phyloP scores from a whole-genome alignment of 805 yeast species.

The Yarrowia keelungensis region DNA sequence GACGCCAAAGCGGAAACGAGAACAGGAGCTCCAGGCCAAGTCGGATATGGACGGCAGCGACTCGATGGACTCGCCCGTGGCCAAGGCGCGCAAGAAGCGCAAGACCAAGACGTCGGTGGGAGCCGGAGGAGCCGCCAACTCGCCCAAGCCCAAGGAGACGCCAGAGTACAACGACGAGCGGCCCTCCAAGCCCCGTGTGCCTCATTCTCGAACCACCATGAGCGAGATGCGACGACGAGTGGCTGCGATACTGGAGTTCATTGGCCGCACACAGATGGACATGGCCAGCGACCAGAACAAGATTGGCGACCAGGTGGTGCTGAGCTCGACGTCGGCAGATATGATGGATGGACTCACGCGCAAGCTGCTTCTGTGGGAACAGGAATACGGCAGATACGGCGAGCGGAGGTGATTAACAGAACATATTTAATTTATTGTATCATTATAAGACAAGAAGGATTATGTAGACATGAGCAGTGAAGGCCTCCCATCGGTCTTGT shows the following conservation, averaged over 20 bases:
- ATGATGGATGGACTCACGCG: constrained; percentile 77
- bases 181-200: constrained; percentile 83
- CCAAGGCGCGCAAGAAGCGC: constrained; percentile 36
- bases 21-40: constrained; percentile 29
- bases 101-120: constrained; percentile 31
- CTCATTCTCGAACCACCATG: constrained; percentile 74
- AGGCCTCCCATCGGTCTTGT: too few relatives aligned
- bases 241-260: constrained; percentile 88
- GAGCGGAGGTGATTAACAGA: constrained; percentile 40
- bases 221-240: constrained; percentile 88
- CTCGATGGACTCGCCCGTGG: constrained; percentile 27
- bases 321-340: constrained; percentile 29
- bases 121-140: constrained; percentile 11
- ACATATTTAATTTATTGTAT: constrained; percentile 35
- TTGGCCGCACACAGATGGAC: constrained; percentile 85
- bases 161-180: constrained; percentile 53
- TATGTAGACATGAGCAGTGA: too few relatives aligned
- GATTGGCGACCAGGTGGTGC: constrained; percentile 42
- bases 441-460: background rate
- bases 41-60: constrained; percentile 34
- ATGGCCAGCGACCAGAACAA: constrained; percentile 54
- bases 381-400: constrained; percentile 62
- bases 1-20: constrained; percentile 37
- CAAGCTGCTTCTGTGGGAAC: constrained; percentile 79
- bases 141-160: constrained; percentile 30